A percentile compares a stretch with the other conserved stretches of the same genome.
Evolutionary conservation across 805 yeast species (phyloP).

Genomic region (Schizosaccharomyces pombe): DNA sequence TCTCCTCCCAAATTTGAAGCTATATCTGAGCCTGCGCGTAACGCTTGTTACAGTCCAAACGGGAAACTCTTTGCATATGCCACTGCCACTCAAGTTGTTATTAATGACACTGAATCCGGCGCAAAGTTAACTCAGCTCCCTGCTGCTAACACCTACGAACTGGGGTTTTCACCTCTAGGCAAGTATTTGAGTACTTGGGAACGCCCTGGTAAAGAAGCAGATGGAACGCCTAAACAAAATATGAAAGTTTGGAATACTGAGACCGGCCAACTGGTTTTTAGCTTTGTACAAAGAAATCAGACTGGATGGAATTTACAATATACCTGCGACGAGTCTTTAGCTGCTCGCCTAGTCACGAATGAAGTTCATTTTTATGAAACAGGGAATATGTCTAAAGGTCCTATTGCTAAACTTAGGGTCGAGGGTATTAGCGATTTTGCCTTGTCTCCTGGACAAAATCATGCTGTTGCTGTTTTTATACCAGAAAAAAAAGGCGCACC

Average conservation of each 20-base stretch:
- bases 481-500: constrained; percentile 79
- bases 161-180: constrained; percentile 77
- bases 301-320: constrained; percentile 80
- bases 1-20: constrained; percentile 14
- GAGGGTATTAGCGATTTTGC: constrained; percentile 36
- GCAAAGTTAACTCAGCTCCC: neutral
- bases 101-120: neutral
- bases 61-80: constrained; percentile 1
- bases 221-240: constrained; percentile 41
- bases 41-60: neutral
- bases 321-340: constrained; percentile 51
- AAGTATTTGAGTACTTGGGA: constrained; percentile 71
- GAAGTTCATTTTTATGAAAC: constrained; percentile 51
- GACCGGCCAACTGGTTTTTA: constrained; percentile 26
- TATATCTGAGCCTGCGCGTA: neutral
- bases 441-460: constrained; percentile 69
- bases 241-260: constrained; percentile 49
- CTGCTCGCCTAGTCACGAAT: constrained; percentile 35
- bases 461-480: constrained; percentile 71
- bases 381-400: constrained; percentile 17
- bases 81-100: constrained; percentile 11
- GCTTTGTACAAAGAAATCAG: constrained; percentile 60
- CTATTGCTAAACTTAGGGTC: constrained; percentile 33
- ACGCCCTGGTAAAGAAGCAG: constrained; percentile 27
- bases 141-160: constrained; percentile 47